These are phyloP conservation scores for Fusarium mangiferae DNA, from an alignment of 2,329 filamentous ascomycete genomes.

Conservation along the genomic window DNA sequence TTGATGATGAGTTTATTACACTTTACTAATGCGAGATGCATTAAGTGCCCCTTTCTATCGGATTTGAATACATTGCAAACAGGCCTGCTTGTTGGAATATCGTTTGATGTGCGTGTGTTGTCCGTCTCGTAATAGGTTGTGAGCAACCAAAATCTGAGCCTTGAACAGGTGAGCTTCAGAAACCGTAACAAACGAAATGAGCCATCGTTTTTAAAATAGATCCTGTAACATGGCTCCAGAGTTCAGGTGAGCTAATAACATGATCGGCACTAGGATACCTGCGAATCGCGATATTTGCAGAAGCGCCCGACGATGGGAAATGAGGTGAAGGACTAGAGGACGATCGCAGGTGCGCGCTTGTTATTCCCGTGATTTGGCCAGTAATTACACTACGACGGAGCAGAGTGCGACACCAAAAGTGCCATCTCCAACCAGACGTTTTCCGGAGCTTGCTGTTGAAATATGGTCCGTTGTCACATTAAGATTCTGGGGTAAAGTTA, in stretches of 20 bases:
- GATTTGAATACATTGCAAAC: not conserved
- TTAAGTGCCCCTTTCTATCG: not conserved
- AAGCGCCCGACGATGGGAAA: slow-evolving; percentile 13
- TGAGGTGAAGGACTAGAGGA: slow-evolving; percentile 11
- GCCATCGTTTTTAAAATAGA: not conserved
- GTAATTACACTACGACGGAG: not conserved
- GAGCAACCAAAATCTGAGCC: not conserved
- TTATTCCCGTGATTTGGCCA: not conserved
- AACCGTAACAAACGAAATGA: not conserved
- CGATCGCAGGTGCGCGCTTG: slow-evolving; percentile 17
- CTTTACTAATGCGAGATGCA: too few relatives aligned
- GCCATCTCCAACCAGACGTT: not conserved
- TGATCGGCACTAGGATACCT: slow-evolving; percentile 24
- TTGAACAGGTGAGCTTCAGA: not conserved
- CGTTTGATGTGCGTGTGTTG: not conserved
- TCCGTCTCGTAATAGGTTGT: not conserved
- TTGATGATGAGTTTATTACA: not conserved
- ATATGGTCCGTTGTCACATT: not conserved
- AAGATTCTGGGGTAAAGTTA: not conserved
- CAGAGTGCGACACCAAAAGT: not conserved
- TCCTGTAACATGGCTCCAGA: not conserved
- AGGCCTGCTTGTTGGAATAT: not conserved
- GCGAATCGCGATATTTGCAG: not conserved
- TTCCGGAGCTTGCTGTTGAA: not conserved
- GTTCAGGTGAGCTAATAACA: slow-evolving; percentile 1